Evolutionary conservation across 345 rosid genomes (phyloP).

Genomic region (Tarenaya hassleriana): DNA sequence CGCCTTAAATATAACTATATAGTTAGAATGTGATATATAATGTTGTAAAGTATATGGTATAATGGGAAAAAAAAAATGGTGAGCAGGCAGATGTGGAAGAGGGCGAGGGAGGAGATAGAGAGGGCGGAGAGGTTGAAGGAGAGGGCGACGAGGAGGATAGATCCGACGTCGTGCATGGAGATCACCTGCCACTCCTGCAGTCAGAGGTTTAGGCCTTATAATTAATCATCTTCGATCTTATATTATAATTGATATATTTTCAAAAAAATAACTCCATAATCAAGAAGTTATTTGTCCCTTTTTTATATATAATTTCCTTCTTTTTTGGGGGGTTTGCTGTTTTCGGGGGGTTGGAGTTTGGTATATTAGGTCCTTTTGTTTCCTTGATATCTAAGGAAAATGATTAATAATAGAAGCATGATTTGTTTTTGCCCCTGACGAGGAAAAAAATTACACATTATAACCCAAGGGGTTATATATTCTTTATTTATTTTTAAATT

Average conservation of each 20-base stretch:
- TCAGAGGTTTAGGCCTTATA: constrained; percentile 61
- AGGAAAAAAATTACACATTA: too few species aligned
- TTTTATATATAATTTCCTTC: neutral
- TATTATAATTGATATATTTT: constrained; percentile 29
- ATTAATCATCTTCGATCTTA: constrained; percentile 12
- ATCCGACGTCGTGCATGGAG: constrained; percentile 77
- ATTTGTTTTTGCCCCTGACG: constrained; percentile 6
- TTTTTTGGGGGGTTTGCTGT: neutral
- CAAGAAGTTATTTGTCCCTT: neutral
- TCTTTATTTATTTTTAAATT: too few species aligned
- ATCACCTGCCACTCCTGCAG: constrained; percentile 97
- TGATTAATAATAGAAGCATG: neutral
- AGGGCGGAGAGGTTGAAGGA: constrained; percentile 81
- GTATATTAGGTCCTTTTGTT: constrained; percentile 1
- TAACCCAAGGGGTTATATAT: too few species aligned
- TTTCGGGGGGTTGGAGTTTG: constrained; percentile 14
- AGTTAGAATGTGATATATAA: too few species aligned
- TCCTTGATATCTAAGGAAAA: constrained; percentile 20
- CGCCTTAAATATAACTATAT: too few species aligned
- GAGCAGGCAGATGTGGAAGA: constrained; percentile 68
- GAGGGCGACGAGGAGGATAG: constrained; percentile 56
- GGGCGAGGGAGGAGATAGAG: constrained; percentile 76
- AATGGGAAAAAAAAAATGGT: too few species aligned
- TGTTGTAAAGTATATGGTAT: too few species aligned
- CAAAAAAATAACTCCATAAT: constrained; percentile 10